phyloP scores from a whole-genome alignment of 306 rosid species.

The Acacia acuminata region DNA sequence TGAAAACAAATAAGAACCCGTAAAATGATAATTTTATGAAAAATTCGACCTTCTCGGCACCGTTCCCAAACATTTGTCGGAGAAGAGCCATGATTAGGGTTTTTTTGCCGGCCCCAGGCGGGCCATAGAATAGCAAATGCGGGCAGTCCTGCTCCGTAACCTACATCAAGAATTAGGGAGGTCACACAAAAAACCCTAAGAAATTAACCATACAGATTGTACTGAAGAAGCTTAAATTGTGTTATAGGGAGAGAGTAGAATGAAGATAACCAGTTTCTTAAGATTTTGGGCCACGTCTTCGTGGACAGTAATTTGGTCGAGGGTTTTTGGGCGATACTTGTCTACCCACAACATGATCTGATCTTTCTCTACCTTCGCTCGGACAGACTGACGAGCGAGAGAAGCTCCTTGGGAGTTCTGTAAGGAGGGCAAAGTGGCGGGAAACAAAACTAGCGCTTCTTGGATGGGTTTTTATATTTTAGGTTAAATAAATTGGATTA shows the following conservation, averaged over 20 bases:
- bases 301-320: slow-evolving; percentile 73
- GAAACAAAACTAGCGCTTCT: not conserved
- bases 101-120: slow-evolving; percentile 97
- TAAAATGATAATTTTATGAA: not conserved
- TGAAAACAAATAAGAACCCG: not conserved
- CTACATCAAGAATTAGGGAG: slow-evolving; percentile 31
- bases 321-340: slow-evolving; percentile 92
- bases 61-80: slow-evolving; percentile 87
- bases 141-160: slow-evolving; percentile 92
- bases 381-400: not conserved
- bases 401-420: not conserved
- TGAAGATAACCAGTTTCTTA: slow-evolving; percentile 67
- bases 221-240: not conserved
- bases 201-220: not conserved
- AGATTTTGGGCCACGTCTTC: slow-evolving; percentile 75
- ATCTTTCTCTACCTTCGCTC: slow-evolving; percentile 3
- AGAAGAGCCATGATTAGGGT: slow-evolving; percentile 92
- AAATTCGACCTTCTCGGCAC: slow-evolving; percentile 75
- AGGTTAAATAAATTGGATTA: not conserved
- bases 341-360: slow-evolving; percentile 90
- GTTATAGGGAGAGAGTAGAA: not conserved
- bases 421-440: not conserved
- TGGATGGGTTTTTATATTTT: not conserved
- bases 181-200: not conserved
- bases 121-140: slow-evolving; percentile 93